Evolutionary conservation across 192 early-diverging fungal species (phyloP).

Genomic region (Coemansia sp.): DNA sequence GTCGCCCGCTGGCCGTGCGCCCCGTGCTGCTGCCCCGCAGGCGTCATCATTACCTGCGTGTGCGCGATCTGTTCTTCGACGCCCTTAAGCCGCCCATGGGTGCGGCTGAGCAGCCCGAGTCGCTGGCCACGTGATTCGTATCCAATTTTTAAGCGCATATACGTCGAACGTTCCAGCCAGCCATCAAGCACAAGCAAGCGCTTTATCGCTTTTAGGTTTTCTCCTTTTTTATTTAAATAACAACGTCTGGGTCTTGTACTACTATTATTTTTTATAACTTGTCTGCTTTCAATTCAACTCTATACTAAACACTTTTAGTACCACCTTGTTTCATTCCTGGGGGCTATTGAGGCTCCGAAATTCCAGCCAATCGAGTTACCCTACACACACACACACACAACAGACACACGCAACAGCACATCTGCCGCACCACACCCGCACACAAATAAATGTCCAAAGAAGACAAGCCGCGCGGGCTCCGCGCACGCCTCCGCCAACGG

Average conservation of each 20-base stretch:
- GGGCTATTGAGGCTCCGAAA: neutral
- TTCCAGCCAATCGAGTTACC: too few relatives aligned
- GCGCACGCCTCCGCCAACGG: slow-evolving; percentile 45
- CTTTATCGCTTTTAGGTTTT: neutral
- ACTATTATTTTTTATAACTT: too few relatives aligned
- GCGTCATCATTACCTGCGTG: slow-evolving; percentile 58
- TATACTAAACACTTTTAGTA: too few relatives aligned
- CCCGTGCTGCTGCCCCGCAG: slow-evolving; percentile 56
- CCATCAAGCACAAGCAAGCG: neutral
- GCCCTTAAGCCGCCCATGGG: slow-evolving; percentile 54
- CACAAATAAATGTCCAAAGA: slow-evolving; percentile 26
- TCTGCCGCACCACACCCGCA: neutral
- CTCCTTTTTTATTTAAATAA: slow-evolving; percentile 1
- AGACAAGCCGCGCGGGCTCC: slow-evolving; percentile 44
- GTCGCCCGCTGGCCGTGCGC: slow-evolving; percentile 61
- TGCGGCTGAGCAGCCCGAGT: slow-evolving; percentile 21
- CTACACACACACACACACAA: neutral
- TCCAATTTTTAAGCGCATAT: too few relatives aligned
- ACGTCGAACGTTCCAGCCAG: neutral
- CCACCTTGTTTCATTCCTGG: too few relatives aligned
- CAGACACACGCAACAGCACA: neutral
- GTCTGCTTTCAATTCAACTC: too few relatives aligned
- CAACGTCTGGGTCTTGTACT: too few relatives aligned
- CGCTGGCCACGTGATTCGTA: slow-evolving; percentile 5
- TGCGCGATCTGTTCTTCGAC: slow-evolving; percentile 66